Evolutionary conservation across 148 eudicot genomes (phyloP).

Genomic region (Arbutus unedo): DNA sequence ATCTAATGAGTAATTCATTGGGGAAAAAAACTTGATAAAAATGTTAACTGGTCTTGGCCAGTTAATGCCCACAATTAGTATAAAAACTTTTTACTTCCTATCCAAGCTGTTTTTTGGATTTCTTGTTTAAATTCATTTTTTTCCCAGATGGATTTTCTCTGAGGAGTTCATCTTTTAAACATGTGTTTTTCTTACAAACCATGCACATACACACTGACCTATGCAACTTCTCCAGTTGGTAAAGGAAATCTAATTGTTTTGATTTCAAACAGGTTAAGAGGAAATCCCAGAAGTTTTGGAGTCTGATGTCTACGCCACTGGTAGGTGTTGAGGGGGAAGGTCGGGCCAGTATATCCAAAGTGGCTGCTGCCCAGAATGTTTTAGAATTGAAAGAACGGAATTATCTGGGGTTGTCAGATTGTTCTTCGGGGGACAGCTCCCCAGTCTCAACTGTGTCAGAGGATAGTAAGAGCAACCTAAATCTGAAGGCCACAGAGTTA

Average conservation of each 20-base stretch:
- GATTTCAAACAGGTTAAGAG: constrained; percentile 19
- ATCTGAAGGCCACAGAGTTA: constrained; percentile 84
- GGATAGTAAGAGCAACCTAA: constrained; percentile 50
- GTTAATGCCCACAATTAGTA: neutral
- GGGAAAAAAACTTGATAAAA: neutral
- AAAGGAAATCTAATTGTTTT: neutral
- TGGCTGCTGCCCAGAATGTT: constrained; percentile 41
- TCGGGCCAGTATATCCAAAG: constrained; percentile 42
- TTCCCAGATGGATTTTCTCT: neutral
- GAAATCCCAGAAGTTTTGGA: constrained; percentile 12
- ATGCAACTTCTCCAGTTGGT: neutral
- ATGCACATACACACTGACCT: neutral
- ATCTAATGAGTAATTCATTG: neutral
- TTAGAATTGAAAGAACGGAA: constrained; percentile 61
- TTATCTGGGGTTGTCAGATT: constrained; percentile 75
- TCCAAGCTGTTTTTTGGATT: neutral
- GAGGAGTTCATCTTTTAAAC: neutral
- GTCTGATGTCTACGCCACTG: constrained; percentile 73
- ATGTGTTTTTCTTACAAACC: too few relatives aligned
- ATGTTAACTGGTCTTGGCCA: neutral
- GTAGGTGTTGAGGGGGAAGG: constrained; percentile 69
- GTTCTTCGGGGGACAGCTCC: constrained; percentile 82
- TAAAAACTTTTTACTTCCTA: neutral
- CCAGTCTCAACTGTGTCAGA: constrained; percentile 48
- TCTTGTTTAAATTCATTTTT: neutral